Conservation (phyloP, 2,329 filamentous ascomycete genomes). For the Fusarium stilboides region DNA sequence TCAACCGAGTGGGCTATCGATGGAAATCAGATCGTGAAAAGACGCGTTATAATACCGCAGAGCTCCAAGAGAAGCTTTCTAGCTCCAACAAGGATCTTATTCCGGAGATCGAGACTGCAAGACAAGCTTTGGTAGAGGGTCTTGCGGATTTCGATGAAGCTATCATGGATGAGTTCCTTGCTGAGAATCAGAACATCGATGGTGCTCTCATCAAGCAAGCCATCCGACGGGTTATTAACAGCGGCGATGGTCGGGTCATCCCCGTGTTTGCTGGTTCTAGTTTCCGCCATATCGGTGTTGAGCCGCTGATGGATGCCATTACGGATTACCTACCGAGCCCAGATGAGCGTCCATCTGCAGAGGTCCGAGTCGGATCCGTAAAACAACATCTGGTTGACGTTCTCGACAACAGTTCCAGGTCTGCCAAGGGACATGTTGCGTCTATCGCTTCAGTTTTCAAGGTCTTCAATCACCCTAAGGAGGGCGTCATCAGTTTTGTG, state of each 20-base stretch:
- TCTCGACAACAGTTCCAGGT: constrained; percentile 58
- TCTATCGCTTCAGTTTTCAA: constrained; percentile 86
- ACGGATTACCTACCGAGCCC: constrained; percentile 90
- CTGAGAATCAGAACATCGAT: constrained; percentile 81
- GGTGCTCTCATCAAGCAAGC: constrained; percentile 77
- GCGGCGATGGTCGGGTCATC: constrained; percentile 79
- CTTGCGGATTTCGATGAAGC: constrained; percentile 90
- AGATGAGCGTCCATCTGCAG: constrained; percentile 82
- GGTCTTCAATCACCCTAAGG: constrained; percentile 88
- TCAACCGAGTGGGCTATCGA: constrained; percentile 80
- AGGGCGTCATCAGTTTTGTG: constrained; percentile 91
- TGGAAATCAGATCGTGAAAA: constrained; percentile 70
- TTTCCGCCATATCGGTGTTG: constrained; percentile 93
- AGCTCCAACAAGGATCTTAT: constrained; percentile 66
- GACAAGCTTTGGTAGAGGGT: constrained; percentile 83
- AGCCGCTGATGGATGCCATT: constrained; percentile 90
- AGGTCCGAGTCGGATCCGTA: constrained; percentile 78
- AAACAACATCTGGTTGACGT: constrained; percentile 56
- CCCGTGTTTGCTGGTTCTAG: constrained; percentile 94
- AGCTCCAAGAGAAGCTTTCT: constrained; percentile 59
- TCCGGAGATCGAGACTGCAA: constrained; percentile 81
- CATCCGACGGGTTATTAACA: constrained; percentile 79
- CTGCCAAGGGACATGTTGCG: constrained; percentile 56
- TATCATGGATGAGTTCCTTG: constrained; percentile 88
- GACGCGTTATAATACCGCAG: constrained; percentile 53